Percentiles rank a stretch among this genome's conserved stretches.
These are phyloP conservation scores for Citrus sp. DNA, from an alignment of 345 rosid genomes.

Conservation along the genomic window DNA sequence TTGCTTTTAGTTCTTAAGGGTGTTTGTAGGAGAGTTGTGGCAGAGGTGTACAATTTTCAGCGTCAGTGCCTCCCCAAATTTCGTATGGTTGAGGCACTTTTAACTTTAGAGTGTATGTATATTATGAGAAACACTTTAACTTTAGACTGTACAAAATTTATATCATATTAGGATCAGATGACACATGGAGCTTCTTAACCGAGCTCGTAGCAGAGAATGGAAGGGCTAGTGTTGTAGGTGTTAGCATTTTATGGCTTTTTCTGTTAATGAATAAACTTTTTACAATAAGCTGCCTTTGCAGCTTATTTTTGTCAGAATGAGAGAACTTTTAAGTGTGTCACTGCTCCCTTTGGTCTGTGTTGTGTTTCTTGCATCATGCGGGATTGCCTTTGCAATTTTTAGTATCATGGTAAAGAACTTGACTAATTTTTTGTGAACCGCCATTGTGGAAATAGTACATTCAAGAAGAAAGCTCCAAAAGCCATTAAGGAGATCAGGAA, in stretches of 20 bases:
- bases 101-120: no score
- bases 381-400: background rate
- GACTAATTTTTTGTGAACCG: background rate
- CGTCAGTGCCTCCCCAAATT: background rate
- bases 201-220: background rate
- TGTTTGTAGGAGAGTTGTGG: background rate
- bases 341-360: background rate
- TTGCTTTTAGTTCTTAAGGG: background rate
- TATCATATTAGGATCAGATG: background rate
- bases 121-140: no score
- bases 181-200: background rate
- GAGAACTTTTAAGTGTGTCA: background rate
- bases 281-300: background rate
- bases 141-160: background rate
- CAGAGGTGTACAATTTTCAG: background rate
- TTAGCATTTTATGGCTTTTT: background rate
- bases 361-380: background rate
- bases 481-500: slow-evolving; percentile 63
- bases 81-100: background rate
- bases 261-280: background rate
- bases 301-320: background rate
- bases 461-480: slow-evolving; percentile 68
- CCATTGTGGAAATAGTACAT: slow-evolving; percentile 36
- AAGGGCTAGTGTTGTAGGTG: background rate
- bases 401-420: background rate